Percentiles rank a stretch among this genome's conserved stretches.
These are phyloP conservation scores for Cephaloascus fragrans DNA, from an alignment of 805 yeast genomes.

Conservation along the genomic window DNA sequence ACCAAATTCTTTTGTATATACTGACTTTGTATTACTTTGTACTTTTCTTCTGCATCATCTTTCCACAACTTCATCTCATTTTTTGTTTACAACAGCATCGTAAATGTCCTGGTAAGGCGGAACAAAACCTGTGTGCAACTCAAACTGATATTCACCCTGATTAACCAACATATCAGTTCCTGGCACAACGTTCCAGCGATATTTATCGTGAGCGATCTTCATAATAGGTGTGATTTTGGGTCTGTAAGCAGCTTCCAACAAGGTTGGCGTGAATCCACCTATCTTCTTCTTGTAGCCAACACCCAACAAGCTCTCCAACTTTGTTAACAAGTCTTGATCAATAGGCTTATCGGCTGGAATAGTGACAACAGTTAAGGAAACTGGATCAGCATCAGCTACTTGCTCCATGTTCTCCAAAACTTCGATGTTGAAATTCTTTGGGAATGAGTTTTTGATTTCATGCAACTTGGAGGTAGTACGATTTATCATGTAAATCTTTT, in stretches of 20 bases:
- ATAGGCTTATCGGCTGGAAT: slow-evolving; percentile 76
- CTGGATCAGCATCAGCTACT: slow-evolving; percentile 31
- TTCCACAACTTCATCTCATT: no score
- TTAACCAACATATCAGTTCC: slow-evolving; percentile 89
- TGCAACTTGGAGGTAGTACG: slow-evolving; percentile 62
- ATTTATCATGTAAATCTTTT: slow-evolving; percentile 67
- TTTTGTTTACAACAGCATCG: no score
- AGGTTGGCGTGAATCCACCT: slow-evolving; percentile 36
- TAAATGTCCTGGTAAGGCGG: slow-evolving; percentile 58
- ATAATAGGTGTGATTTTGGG: slow-evolving; percentile 82
- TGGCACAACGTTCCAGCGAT: slow-evolving; percentile 72
- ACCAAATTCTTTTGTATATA: no score
- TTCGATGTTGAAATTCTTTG: slow-evolving; percentile 46
- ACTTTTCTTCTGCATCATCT: no score
- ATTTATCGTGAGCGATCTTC: slow-evolving; percentile 56
- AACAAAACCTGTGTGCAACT: slow-evolving; percentile 56
- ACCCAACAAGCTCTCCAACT: slow-evolving; percentile 36
- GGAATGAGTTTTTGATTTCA: slow-evolving; percentile 52
- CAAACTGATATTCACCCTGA: slow-evolving; percentile 88
- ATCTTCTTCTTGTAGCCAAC: slow-evolving; percentile 21
- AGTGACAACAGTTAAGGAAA: slow-evolving; percentile 65
- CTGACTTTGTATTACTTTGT: no score
- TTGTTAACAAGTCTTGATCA: slow-evolving; percentile 37
- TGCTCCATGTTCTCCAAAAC: slow-evolving; percentile 41
- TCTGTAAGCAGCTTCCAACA: slow-evolving; percentile 92